Evolutionary conservation across 257 asterid species (phyloP), one percentile per base, ranked within the genome.

Genomic region (Thymus quinquecostatus): DNA sequence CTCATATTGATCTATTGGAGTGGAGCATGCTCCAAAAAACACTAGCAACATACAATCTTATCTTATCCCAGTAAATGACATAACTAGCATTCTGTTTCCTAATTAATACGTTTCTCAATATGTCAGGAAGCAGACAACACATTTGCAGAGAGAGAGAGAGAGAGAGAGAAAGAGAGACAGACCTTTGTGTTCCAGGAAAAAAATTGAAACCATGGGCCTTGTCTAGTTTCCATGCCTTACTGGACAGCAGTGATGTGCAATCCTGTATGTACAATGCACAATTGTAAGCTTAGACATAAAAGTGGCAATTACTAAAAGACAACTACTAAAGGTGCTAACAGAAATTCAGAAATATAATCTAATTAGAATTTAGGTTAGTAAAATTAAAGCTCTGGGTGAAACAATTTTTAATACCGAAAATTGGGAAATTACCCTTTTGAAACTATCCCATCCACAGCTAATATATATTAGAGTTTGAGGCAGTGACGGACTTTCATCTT

Each of bases 381-480:
- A 43, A 12, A 55, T 32, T 57, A 60, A 11, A 68, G 38, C 59
- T 80, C 67, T 64, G 58, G 10, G 58, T 5, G 36, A 8, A 36
- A 72, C 64, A 21, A 74, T 13, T 47, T 64, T 62, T 29, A 64
- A 67, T 66, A 67, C 11, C 57, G 21, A 36, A 36, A 45, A 28
- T 66, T 72, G 53, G 27, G 66, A 69, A 68, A 45, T 5, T 76
- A 89, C 98, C 94, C 86, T 85, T 85, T 87, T 93, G 83, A 93
- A 91, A 81, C 96, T 91, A 77, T 89, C 92, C 98, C 98, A 93
- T 66, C 98, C 96, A 14, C 96, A 93, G 86, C 98, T 93, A 64
- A 91, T 90, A 55, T 93, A 93, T 61, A 93, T 89, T 27, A 91
- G 92, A 66, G 96, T 91, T 84, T 85, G 82, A 56, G 97, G 98